Evolutionary conservation across 2,329 filamentous ascomycete genomes (phyloP).

Genomic region (Diaporthe humulicola): DNA sequence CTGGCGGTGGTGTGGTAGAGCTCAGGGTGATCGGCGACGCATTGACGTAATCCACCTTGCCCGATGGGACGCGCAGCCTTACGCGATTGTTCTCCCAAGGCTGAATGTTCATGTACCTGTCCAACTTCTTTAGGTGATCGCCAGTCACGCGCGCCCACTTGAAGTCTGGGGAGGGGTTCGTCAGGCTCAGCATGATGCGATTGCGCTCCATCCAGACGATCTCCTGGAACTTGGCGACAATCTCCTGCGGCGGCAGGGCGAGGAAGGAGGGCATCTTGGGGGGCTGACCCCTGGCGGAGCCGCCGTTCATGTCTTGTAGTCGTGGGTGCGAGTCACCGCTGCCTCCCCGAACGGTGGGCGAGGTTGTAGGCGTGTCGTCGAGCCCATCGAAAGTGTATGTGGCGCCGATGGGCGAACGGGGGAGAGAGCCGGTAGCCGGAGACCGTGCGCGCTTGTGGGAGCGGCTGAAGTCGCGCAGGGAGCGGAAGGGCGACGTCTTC

Average conservation of each 20-base stretch:
- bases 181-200: slow-evolving; percentile 56
- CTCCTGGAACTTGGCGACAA: slow-evolving; percentile 65
- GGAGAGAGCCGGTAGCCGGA: slow-evolving; percentile 46
- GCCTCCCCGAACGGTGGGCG: slow-evolving; percentile 37
- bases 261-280: slow-evolving; percentile 56
- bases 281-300: slow-evolving; percentile 11
- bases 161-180: slow-evolving; percentile 54
- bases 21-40: slow-evolving; percentile 77
- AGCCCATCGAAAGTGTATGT: slow-evolving; percentile 40
- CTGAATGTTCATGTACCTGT: slow-evolving; percentile 91
- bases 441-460: slow-evolving; percentile 64
- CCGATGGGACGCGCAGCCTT: slow-evolving; percentile 81
- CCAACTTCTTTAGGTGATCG: slow-evolving; percentile 71
- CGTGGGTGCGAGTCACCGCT: slow-evolving; percentile 32
- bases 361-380: slow-evolving; percentile 47
- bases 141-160: slow-evolving; percentile 66
- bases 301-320: slow-evolving; percentile 12
- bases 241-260: slow-evolving; percentile 55
- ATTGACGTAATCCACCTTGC: slow-evolving; percentile 84
- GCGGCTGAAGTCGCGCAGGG: slow-evolving; percentile 57
- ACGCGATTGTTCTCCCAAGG: slow-evolving; percentile 91
- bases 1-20: slow-evolving; percentile 52
- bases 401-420: slow-evolving; percentile 43
- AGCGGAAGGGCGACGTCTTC: slow-evolving; percentile 55
- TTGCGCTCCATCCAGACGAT: slow-evolving; percentile 66